These are phyloP conservation scores for Sabuloglossum arenarium DNA, from an alignment of 495 filamentous ascomycete species.

Conservation along the genomic window DNA sequence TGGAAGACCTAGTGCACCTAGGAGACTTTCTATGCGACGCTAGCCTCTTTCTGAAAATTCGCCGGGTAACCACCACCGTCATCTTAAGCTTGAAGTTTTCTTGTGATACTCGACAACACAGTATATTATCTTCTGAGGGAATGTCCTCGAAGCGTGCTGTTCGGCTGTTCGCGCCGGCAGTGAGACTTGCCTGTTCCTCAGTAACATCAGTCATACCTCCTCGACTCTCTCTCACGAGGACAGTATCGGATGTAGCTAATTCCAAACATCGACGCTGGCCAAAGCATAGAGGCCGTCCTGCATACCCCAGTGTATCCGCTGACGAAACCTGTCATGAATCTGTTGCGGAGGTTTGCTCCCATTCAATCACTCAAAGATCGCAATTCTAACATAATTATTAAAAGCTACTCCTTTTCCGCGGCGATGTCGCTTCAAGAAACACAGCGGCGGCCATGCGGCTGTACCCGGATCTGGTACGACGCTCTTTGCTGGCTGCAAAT, in stretches of 20 bases:
- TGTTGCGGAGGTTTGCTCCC: background rate
- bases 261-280: background rate
- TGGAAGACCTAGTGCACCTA: conserved; percentile 12
- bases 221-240: background rate
- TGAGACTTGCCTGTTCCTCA: background rate
- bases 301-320: no score
- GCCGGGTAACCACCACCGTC: background rate
- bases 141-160: background rate
- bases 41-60: background rate
- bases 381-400: background rate
- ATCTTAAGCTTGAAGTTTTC: no score
- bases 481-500: background rate
- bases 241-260: background rate
- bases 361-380: background rate
- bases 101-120: no score
- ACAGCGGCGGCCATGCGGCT: background rate
- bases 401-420: conserved; percentile 17
- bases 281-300: background rate
- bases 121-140: background rate
- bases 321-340: background rate
- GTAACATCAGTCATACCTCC: background rate
- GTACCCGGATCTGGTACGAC: conserved; percentile 3
- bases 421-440: conserved; percentile 5
- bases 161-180: background rate
- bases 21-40: background rate